These are phyloP conservation scores for Thielaviopsis ethacetica DNA, from an alignment of 2,329 filamentous ascomycete genomes.

Conservation along the genomic window DNA sequence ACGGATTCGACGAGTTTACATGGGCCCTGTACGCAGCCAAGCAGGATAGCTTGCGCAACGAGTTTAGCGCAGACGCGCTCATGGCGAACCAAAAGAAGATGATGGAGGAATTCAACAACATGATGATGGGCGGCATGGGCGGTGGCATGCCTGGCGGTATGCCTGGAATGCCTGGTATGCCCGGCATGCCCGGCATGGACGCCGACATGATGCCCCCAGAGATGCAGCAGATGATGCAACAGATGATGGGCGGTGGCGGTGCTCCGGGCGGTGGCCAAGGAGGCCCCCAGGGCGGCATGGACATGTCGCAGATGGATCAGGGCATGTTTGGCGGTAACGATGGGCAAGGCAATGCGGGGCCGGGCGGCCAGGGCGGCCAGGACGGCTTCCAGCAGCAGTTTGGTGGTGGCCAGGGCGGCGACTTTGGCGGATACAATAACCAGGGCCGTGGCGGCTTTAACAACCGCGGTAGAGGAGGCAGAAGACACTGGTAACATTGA, in stretches of 20 bases:
- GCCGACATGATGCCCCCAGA: conserved; percentile 39
- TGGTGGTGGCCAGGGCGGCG: conserved; percentile 5
- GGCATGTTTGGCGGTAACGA: conserved; percentile 34
- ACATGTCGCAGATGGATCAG: conserved; percentile 50
- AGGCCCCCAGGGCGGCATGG: conserved; percentile 32
- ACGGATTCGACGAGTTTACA: conserved; percentile 96
- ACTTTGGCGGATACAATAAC: conserved; percentile 8
- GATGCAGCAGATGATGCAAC: conserved; percentile 54
- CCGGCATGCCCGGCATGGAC: conserved; percentile 35
- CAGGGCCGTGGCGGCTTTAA: conserved; percentile 8
- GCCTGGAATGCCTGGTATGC: conserved; percentile 23
- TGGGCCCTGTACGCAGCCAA: conserved; percentile 91
- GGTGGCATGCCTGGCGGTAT: conserved; percentile 21
- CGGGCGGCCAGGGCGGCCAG: conserved; percentile 17
- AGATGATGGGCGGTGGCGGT: conserved; percentile 38
- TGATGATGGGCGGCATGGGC: conserved; percentile 43
- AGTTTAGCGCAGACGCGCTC: conserved; percentile 52
- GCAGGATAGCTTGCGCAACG: conserved; percentile 61
- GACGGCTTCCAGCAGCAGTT: conserved; percentile 14
- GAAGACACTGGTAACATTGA: conserved; percentile 9
- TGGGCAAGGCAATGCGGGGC: conserved; percentile 13
- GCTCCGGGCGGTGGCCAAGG: conserved; percentile 1
- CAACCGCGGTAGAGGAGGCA: conserved; percentile 8
- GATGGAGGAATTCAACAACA: conserved; percentile 50
- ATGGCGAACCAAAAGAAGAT: conserved; percentile 60